Percentiles rank a stretch among this genome's conserved stretches.
phyloP scores from a whole-genome alignment of 225 moss, liverwort and hornwort genomes.

The Bryoerythrophyllum caledonicum region DNA sequence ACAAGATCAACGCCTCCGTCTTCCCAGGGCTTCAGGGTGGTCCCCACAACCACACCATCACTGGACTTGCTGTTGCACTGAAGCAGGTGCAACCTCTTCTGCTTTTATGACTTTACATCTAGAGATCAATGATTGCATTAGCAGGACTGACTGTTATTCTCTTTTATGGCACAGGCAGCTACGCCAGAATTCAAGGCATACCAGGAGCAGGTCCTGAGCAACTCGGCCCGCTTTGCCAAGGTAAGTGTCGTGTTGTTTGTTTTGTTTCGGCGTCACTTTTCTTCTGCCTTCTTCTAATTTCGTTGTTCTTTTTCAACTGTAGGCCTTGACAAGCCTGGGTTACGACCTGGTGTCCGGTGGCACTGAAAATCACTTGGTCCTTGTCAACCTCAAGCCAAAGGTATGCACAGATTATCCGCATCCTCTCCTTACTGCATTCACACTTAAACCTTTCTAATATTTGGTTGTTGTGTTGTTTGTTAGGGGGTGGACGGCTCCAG shows the following conservation, averaged over 20 bases:
- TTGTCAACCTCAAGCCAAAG: conserved; percentile 91
- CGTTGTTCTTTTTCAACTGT: neutral
- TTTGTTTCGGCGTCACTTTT: neutral
- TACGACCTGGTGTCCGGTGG: conserved; percentile 95
- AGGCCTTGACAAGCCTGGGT: conserved; percentile 67
- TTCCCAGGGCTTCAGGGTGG: conserved; percentile 99
- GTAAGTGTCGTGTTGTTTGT: conserved; percentile 22
- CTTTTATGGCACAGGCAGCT: conserved; percentile 55
- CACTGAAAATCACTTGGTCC: conserved; percentile 87
- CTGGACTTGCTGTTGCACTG: conserved; percentile 89
- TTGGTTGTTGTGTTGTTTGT: too few species aligned
- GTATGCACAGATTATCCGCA: conserved; percentile 23
- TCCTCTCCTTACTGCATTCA: neutral
- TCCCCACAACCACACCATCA: conserved; percentile 95
- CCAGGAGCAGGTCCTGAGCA: conserved; percentile 88
- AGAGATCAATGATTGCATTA: neutral
- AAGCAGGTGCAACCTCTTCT: conserved; percentile 49
- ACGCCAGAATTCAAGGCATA: conserved; percentile 92
- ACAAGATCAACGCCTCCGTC: conserved; percentile 87
- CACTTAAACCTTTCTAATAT: too few species aligned
- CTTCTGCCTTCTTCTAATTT: too few species aligned
- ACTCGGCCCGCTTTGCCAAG: conserved; percentile 78
- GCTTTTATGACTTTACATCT: neutral
- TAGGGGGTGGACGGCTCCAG: conserved; percentile 92
- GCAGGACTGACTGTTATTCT: neutral